Base-by-base conservation (phyloP, 192 early-diverging fungal genomes). In the Umbelopsis ramanniana region DNA sequence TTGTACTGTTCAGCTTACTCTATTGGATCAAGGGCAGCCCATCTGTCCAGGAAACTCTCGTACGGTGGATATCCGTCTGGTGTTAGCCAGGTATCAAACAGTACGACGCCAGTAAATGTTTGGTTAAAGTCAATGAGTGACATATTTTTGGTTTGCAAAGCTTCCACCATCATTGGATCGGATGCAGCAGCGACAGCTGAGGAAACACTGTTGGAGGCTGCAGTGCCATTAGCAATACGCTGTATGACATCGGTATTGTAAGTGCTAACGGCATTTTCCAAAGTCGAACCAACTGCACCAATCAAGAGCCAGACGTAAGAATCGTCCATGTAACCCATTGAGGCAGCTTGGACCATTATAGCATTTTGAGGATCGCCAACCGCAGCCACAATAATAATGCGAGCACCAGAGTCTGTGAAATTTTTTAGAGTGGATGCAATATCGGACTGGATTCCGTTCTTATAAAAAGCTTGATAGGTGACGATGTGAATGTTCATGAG, bases 261-360 rank as follows among this genome's bases (percentile, higher is more conserved):
- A 35, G 45, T 24, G n/a, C 24, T 19, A 9, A 76, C 70, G 26
- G 63, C 35, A 17, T 68, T 43, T 38, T 74, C 40, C 24, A 82
- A 53, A 40, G 66, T 54, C 12, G 76, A 63, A 6, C 74, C 72
- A 29, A 76, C 74, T 21, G 82, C 79, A 6, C 79, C 80, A n/a
- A 81, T 76, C 2, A 80, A n/a, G 2, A 85, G 47, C 84, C 84
- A 85, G 5, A 77, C 81, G 68, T 81, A 85, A 11, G 79, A 71
- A 24, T 72, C 73, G 10, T 70, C 69, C 0, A 85, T 21, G 1
- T 77, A 67, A 0, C 84, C 84, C 35, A 69, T 57, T 11, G 70
- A 46, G 33, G 79, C 80, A 11, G 84, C 84, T 21, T 81, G 79
- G 0, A 74, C 46, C 46, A 85, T 70, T 0, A 85, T 43, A 2